A percentile compares a stretch with the other conserved stretches of the same genome.
Conservation (phyloP, 2,329 filamentous ascomycete species). For the Aureobasidium sp. region DNA sequence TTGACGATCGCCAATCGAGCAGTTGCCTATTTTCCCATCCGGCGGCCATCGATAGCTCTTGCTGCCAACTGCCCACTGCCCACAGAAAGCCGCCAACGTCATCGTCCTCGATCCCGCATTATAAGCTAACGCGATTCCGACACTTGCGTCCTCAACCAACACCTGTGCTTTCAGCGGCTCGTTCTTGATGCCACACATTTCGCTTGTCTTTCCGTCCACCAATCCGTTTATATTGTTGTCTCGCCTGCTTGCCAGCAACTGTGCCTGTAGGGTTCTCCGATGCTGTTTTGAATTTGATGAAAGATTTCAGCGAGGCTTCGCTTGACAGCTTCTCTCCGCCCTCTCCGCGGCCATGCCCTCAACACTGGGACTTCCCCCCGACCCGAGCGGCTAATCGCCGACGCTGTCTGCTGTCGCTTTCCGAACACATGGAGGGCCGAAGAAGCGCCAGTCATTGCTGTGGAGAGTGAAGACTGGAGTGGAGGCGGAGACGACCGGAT, state of each 20-base stretch:
- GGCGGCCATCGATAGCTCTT: slow-evolving; percentile 7
- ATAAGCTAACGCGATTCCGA: neutral
- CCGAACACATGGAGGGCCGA: slow-evolving; percentile 15
- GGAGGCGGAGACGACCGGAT: slow-evolving; percentile 6
- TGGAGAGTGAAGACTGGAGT: slow-evolving; percentile 8
- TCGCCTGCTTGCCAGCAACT: neutral
- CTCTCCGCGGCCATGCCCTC: slow-evolving; percentile 3
- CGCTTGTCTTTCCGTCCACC: neutral
- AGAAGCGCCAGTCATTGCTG: slow-evolving; percentile 8
- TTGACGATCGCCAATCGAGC: slow-evolving; percentile 6
- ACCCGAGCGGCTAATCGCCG: slow-evolving; percentile 7
- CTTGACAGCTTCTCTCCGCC: neutral
- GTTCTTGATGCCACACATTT: neutral
- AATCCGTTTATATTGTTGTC: neutral
- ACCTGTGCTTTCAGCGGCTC: slow-evolving; percentile 11
- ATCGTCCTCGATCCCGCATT: slow-evolving; percentile 8
- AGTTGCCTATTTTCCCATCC: neutral
- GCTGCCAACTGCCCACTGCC: neutral
- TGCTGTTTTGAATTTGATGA: neutral
- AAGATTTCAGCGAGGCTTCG: neutral
- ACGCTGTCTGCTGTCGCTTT: neutral
- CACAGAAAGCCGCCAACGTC: slow-evolving; percentile 12
- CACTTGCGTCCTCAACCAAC: slow-evolving; percentile 11
- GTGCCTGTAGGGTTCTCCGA: neutral
- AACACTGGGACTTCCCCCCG: slow-evolving; percentile 5